Conservation (phyloP, 2,329 filamentous ascomycete species). For the Fusarium lateritium region DNA sequence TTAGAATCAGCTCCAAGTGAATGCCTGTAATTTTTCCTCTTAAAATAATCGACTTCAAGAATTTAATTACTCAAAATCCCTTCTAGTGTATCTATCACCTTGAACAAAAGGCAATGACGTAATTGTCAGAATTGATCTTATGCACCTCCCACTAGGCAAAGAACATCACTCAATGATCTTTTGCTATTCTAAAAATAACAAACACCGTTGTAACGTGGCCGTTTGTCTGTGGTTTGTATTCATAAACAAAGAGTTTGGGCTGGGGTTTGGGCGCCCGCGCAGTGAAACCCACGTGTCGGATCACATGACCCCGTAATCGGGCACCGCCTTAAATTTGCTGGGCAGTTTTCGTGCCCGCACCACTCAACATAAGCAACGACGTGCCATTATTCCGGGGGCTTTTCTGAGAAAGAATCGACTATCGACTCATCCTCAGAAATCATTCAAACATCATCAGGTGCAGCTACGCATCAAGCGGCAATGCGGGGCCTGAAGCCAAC, state of each 20-base stretch:
- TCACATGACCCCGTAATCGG: constrained; percentile 22
- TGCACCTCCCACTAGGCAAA: too few species aligned
- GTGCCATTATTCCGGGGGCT: neutral
- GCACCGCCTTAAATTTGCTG: constrained; percentile 17
- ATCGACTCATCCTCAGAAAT: too few species aligned
- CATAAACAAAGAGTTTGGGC: neutral
- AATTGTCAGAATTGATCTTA: too few species aligned
- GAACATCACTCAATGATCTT: too few species aligned
- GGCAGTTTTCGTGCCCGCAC: neutral
- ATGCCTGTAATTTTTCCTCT: too few species aligned
- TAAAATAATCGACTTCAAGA: too few species aligned
- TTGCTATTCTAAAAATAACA: neutral
- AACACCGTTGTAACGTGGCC: neutral
- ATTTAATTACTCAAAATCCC: too few species aligned
- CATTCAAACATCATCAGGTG: neutral
- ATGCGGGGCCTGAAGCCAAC: constrained; percentile 33
- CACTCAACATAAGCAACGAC: constrained; percentile 22
- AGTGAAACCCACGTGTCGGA: constrained; percentile 13
- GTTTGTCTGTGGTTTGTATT: neutral
- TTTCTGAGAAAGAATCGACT: neutral
- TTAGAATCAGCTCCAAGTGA: too few species aligned
- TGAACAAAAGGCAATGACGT: too few species aligned
- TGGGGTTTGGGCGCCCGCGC: constrained; percentile 11
- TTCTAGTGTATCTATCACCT: too few species aligned
- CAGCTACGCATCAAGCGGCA: constrained; percentile 12